Base-by-base conservation (phyloP, 2,329 filamentous ascomycete species). In the Hymenoscyphus infarciens region DNA sequence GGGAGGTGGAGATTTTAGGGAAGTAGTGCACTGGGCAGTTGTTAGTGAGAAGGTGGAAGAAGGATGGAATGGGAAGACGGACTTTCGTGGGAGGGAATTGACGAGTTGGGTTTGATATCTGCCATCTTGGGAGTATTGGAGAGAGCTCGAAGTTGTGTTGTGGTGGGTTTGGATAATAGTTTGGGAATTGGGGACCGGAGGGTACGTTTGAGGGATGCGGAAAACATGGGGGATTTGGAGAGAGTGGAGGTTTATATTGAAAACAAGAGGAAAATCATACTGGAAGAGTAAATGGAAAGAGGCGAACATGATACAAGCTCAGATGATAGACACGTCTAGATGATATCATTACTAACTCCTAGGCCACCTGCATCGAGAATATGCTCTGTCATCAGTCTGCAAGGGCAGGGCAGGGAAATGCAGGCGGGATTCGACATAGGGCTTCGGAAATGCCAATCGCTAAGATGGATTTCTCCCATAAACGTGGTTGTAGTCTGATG, bases 1-100 rank as follows among this genome's bases (percentile, higher is more conserved):
- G 77, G 7, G 80, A 76, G 8, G 78, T 81, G 31, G 82, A 80
- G 74, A 87, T 80, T 15, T 79, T 75, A 0, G 82, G 80, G 66
- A 88, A 86, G 73, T 86, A 83, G n/a, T 80, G 80, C 83, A 88
- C 58, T 60, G 49, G 25, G 13, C 33, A 19, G 3, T 5, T 15
- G 57, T 42, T 22, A 29, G 27, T 27, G 7, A 6, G 27, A 29
- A n/a, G 5, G n/a, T 22, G 16, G 16, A 25, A n/a, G 10, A 11
- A 22, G 5, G 7, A 49, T 7, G 6, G 39, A 15, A n/a, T 19
- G 22, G 15, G 31, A 29, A 19, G 8, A 42, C 29, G n/a, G 6
- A 55, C 58, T 87, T 67, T 86, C 77, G 58, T 82, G 76, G 58
- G 76, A 74, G 3, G 81, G 80, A 16, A 75, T 78, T 19, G 79